Conservation (phyloP, 345 rosid genomes). For the Cardamine occulta region DNA sequence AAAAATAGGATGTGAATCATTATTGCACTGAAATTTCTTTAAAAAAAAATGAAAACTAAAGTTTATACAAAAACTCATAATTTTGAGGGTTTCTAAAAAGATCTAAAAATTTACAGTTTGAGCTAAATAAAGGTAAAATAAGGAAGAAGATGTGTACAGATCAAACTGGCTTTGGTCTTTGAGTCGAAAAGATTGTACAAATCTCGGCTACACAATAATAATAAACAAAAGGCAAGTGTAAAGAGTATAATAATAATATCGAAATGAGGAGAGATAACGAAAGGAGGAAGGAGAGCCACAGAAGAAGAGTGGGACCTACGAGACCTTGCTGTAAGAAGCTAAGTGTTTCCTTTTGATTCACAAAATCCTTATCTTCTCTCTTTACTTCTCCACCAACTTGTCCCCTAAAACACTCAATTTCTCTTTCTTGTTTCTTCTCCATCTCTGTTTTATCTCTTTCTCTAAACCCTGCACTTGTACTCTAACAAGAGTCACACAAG, state of each 20-base stretch:
- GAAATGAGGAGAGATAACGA: not conserved
- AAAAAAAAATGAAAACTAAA: no score
- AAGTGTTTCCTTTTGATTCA: slow-evolving; percentile 45
- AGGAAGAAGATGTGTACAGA: not conserved
- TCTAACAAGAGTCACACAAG: not conserved
- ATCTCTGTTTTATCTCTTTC: slow-evolving; percentile 16
- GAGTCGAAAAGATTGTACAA: not conserved
- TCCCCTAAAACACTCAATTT: not conserved
- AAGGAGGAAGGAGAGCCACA: slow-evolving; percentile 39
- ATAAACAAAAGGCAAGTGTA: not conserved
- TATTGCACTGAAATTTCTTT: not conserved
- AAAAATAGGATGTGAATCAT: not conserved
- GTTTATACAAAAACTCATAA: not conserved
- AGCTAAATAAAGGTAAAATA: not conserved
- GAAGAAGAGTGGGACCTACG: slow-evolving; percentile 29
- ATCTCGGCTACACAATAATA: not conserved
- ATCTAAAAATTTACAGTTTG: not conserved
- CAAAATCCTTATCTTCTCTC: slow-evolving; percentile 28
- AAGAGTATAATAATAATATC: slow-evolving; percentile 29
- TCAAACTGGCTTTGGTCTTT: not conserved
- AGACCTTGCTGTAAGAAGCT: slow-evolving; percentile 42
- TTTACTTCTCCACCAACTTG: slow-evolving; percentile 35
- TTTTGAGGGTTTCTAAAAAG: not conserved
- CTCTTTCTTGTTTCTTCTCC: not conserved
- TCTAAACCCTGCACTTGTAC: slow-evolving; percentile 6